Percentiles rank a stretch among this genome's conserved stretches.
These are phyloP conservation scores for Xylaria bambusicola DNA, from an alignment of 495 filamentous ascomycete genomes.

Conservation along the genomic window DNA sequence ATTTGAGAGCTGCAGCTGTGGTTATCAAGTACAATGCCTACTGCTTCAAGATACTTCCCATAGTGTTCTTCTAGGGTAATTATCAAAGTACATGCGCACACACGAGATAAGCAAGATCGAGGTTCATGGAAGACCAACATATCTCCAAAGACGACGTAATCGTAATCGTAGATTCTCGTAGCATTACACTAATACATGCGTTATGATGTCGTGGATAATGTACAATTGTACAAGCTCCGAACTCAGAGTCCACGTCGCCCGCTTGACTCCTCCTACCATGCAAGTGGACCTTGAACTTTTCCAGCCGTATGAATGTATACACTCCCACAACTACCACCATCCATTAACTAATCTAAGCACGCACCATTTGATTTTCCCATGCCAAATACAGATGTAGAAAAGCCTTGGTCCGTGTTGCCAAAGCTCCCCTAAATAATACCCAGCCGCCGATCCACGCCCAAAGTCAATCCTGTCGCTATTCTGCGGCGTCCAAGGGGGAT, in stretches of 20 bases:
- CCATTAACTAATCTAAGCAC: conserved; percentile 29
- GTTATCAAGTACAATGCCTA: too few relatives aligned
- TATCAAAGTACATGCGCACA: too few relatives aligned
- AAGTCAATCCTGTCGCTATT: conserved; percentile 16
- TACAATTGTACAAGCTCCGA: conserved; percentile 34
- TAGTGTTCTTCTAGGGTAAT: too few relatives aligned
- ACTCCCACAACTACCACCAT: conserved; percentile 19
- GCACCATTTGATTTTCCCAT: conserved; percentile 16
- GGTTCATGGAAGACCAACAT: too few relatives aligned
- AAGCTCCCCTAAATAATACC: conserved; percentile 11
- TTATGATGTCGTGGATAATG: conserved; percentile 29
- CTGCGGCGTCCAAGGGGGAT: conserved; percentile 30
- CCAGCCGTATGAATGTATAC: conserved; percentile 37
- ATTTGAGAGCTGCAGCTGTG: too few relatives aligned
- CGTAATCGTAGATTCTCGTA: conserved; percentile 21
- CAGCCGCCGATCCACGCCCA: conserved; percentile 12
- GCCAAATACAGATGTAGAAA: conserved; percentile 11
- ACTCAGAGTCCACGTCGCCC: conserved; percentile 26
- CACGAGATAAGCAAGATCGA: not conserved
- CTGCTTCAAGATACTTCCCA: too few relatives aligned
- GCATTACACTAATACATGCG: conserved; percentile 31
- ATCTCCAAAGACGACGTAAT: not conserved
- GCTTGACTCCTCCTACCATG: conserved; percentile 40
- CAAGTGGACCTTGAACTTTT: conserved; percentile 36
- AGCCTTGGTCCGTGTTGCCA: conserved; percentile 10